Base-by-base conservation (phyloP, 768 basidiomycete genomes). In the Naganishia onofrii region DNA sequence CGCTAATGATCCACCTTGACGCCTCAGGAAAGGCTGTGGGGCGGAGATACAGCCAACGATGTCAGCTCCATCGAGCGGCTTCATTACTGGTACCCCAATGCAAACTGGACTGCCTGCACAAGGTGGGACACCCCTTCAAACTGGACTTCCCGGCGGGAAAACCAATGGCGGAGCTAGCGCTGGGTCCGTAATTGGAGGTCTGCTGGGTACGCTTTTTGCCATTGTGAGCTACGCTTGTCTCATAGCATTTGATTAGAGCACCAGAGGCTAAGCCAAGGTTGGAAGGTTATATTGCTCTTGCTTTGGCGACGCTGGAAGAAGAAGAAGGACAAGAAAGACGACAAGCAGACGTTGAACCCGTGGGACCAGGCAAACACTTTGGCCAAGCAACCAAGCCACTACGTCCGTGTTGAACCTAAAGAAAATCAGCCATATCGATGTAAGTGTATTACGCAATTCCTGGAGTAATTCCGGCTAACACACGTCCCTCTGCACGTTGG, bases 301-400 rank as follows among this genome's bases (percentile, higher is more conserved):
- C 29, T 69, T 9, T 69, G 38, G 34, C 42, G 57, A 23, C 36
- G 26, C 15, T 69, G 68, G 68, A 58, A 38, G 57, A 51, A 28
- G 26, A 66, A 63, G 23, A 44, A 58, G 28, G 31, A 32, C 1
- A 53, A 58, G 21, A 52, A 69, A 26, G 60, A 63, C 26, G 48
- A 69, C 23, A 53, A 58, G 46, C 44, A 56, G 28, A 36, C 60
- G 29, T 26, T 69, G 29, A 48, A 60, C 29, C 42, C 56, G 2
- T 60, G 53, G 32, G 68, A 69, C 31, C 32, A 69, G 23, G 68
- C 68, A 19, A 69, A 69, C 46, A 46, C 51, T 19, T 63, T 69
- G 31, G 32, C 56, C 6, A 52, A 69, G 10, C 68, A 60, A 34
- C 57, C 68, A 44, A 69, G 63, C 58, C 68, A 69, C 23, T 69